Base-by-base conservation (phyloP, 495 filamentous ascomycete genomes). In the Hypoxylon perforatum region DNA sequence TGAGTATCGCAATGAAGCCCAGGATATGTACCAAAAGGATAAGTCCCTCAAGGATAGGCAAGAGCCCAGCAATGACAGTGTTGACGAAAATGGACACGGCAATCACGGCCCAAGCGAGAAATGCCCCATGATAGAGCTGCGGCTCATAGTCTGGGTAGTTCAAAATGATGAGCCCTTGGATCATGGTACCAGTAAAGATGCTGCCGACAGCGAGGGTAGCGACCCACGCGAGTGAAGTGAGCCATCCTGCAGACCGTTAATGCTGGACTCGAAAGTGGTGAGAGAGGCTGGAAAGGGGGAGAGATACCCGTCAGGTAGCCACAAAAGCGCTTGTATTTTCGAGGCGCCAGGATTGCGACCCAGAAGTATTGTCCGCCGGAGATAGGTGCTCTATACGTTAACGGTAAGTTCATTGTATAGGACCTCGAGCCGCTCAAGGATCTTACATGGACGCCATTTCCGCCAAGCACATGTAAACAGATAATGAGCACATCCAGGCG, bases 1-100 rank as follows among this genome's bases (percentile, higher is more conserved):
- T 83, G 28, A 90, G 70, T 23, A 89, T 80, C 5, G 81, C 86
- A 55, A 91, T 86, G 41, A 91, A 82, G 0, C 86, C 86, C 14
- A 84, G 71, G 18, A 89, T 71, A 75, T 91, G 88, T 25, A 90
- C 73, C 12, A 88, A 76, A 36, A 90, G 67, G 41, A 88, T 83
- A 22, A 87, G 30, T 3, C 76, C 80, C 67, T 91, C 85, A 21
- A 90, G 72, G 18, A 83, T 65, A 0, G 88, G 85, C 35, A 90
- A 76, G 6, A 78, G 72, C 21, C 80, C 80, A 1, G 82, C 80
- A 0, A 86, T 57, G 38, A 82, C 77, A 4, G 82, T 85, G 71
- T 90, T 91, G 72, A 89, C 84, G 4, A 84, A 18, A 15, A 85
- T 78, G 7, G 78, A 78, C 35, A 87, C 76, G 3, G 77, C 59